These are phyloP conservation scores for Pseudopithomyces chartarum DNA, from an alignment of 2,329 filamentous ascomycete species.

Conservation along the genomic window DNA sequence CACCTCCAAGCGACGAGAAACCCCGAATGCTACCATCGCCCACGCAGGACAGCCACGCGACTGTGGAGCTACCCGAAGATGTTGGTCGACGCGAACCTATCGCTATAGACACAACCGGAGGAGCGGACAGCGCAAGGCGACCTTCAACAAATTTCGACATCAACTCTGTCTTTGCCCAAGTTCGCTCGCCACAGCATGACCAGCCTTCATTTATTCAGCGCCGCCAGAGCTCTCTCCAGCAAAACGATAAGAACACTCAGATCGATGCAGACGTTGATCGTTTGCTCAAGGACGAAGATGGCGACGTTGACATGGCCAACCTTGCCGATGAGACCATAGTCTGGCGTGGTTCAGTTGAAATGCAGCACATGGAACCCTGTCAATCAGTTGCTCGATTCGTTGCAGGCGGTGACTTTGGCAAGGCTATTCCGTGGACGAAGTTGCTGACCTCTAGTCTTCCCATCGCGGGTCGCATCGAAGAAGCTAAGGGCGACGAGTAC, in stretches of 20 bases:
- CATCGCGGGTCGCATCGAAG: slow-evolving; percentile 80
- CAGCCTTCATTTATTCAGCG: slow-evolving; percentile 53
- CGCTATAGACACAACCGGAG: slow-evolving; percentile 41
- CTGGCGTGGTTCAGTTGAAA: slow-evolving; percentile 54
- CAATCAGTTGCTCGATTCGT: slow-evolving; percentile 79
- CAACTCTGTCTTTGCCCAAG: slow-evolving; percentile 81
- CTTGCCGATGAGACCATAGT: slow-evolving; percentile 72
- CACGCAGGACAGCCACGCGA: slow-evolving; percentile 17
- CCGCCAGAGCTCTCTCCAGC: slow-evolving; percentile 57
- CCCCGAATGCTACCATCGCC: slow-evolving; percentile 20
- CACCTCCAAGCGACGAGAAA: slow-evolving; percentile 25
- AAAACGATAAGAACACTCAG: slow-evolving; percentile 47
- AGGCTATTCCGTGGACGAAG: slow-evolving; percentile 71
- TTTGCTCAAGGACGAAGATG: slow-evolving; percentile 80
- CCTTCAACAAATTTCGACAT: slow-evolving; percentile 77
- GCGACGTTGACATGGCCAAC: slow-evolving; percentile 77
- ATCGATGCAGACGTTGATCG: slow-evolving; percentile 90
- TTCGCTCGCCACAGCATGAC: slow-evolving; percentile 70
- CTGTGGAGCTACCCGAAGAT: slow-evolving; percentile 43
- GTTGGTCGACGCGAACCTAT: slow-evolving; percentile 32
- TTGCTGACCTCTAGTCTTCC: slow-evolving; percentile 73
- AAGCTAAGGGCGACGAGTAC: slow-evolving; percentile 85
- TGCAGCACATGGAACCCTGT: slow-evolving; percentile 79
- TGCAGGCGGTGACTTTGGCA: slow-evolving; percentile 78
- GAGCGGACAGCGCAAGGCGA: slow-evolving; percentile 47